phyloP scores from a whole-genome alignment of 768 basidiomycete species.

The Trametes punicea region DNA sequence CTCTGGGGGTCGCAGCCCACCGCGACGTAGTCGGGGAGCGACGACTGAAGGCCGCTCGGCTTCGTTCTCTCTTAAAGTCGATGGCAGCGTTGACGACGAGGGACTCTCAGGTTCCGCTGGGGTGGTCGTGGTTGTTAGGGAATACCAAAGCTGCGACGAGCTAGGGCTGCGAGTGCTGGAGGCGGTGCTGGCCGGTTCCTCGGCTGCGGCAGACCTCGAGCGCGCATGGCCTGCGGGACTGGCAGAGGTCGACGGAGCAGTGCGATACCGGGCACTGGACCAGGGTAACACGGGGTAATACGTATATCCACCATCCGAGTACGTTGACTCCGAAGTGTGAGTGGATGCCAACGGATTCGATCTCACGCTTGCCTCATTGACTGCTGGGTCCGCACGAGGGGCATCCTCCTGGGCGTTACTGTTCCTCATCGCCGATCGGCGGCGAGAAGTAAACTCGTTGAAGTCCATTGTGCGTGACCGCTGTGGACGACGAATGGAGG shows the following conservation, averaged over 20 bases:
- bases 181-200: background rate
- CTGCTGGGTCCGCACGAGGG: background rate
- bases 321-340: constrained; percentile 6
- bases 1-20: constrained; percentile 66
- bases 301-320: background rate
- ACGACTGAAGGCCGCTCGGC: constrained; percentile 17
- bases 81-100: background rate
- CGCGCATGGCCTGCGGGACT: background rate
- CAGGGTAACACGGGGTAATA: background rate
- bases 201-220: background rate
- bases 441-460: constrained; percentile 65
- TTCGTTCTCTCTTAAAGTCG: constrained; percentile 6
- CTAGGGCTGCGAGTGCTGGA: constrained; percentile 6
- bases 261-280: background rate
- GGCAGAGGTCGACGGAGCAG: background rate
- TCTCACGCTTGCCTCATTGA: background rate
- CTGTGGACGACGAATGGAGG: constrained; percentile 57
- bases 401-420: constrained; percentile 13
- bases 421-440: constrained; percentile 45
- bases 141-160: constrained; percentile 27
- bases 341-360: background rate
- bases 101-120: background rate
- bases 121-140: constrained; percentile 15
- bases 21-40: constrained; percentile 57
- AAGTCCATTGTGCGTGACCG: constrained; percentile 61